Base-by-base conservation (phyloP, 257 asterid species). In the Petrea volubilis region DNA sequence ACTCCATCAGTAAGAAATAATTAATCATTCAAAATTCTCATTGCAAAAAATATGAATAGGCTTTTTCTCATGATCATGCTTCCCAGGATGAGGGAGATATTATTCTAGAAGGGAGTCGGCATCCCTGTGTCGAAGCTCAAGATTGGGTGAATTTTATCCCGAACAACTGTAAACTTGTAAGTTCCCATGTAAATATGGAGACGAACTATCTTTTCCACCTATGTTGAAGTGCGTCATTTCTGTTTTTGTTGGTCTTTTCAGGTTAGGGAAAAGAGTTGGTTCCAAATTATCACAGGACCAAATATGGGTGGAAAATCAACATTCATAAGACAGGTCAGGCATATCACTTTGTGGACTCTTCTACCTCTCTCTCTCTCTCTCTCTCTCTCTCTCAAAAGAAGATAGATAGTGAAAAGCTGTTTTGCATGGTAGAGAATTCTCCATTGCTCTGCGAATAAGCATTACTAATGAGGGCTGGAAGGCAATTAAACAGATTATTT, bases 71-170 rank as follows among this genome's bases (percentile, higher is more conserved):
- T 60, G 57, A 57, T 56, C 68, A 72, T 52, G 64, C 15, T 74
- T 59, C 72, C 74, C 76, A 94, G 99, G 97, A 92, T 76, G 81
- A 33, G 20, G 99, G 99, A 76, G 97, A 92, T 79, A 90, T 95
- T 61, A 70, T 88, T 74, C 77, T 95, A 72, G 92, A 95, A 78
- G 97, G 97, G 77, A 86, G 99, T 82, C 91, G 98, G 56, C 99
- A 95, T 82, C 99, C 99, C 56, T 95, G 99, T 78, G 98, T 95
- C 79, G 99, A 95, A 82, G 98, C 99, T 87, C 99, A 95, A 78
- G 99, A 95, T 74, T 95, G 98, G 99, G 99, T 95, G 85, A 95
- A 92, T 70, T 95, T 95, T 65, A 92, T 95, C 70, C 97, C 98
- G 2, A 95, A 95, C 75, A 98, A 95, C 77, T 95, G 97, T 80